phyloP scores from a whole-genome alignment of 2,329 filamentous ascomycete species.

The Thelonectria rubi region DNA sequence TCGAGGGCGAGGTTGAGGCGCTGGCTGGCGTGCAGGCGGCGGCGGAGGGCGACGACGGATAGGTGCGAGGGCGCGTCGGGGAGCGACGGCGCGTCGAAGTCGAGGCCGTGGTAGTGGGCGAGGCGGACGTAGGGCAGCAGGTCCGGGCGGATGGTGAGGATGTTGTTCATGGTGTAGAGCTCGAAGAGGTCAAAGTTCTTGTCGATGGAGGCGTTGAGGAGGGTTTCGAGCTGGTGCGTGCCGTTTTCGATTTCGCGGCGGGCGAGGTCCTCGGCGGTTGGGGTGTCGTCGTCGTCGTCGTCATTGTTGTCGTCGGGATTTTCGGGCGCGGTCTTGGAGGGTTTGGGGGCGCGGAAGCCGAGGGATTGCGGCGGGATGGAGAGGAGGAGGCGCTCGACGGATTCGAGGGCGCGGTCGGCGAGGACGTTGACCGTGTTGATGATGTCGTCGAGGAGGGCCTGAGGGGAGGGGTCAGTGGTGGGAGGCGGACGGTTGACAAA shows the following conservation, averaged over 20 bases:
- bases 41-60: constrained; percentile 75
- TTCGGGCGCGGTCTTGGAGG: not conserved
- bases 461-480: constrained; percentile 19
- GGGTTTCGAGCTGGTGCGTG: constrained; percentile 83
- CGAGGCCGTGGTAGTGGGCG: constrained; percentile 81
- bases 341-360: constrained; percentile 72
- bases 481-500: not conserved
- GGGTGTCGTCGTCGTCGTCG: constrained; percentile 32
- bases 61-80: constrained; percentile 65
- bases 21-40: constrained; percentile 80
- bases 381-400: constrained; percentile 84
- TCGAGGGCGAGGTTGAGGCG: constrained; percentile 76
- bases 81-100: constrained; percentile 48
- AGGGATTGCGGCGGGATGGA: constrained; percentile 77
- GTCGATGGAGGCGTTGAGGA: constrained; percentile 82
- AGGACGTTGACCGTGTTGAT: constrained; percentile 97
- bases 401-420: constrained; percentile 87
- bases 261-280: constrained; percentile 52
- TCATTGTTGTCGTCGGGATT: constrained; percentile 30
- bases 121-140: constrained; percentile 83
- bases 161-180: constrained; percentile 90
- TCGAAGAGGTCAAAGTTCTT: constrained; percentile 88
- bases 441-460: constrained; percentile 96
- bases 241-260: constrained; percentile 85
- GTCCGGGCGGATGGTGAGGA: constrained; percentile 73